Percentiles rank a stretch among this genome's conserved stretches.
phyloP scores from a whole-genome alignment of 1,284 basidiomycete species.

The Rhodotorula sp. region DNA sequence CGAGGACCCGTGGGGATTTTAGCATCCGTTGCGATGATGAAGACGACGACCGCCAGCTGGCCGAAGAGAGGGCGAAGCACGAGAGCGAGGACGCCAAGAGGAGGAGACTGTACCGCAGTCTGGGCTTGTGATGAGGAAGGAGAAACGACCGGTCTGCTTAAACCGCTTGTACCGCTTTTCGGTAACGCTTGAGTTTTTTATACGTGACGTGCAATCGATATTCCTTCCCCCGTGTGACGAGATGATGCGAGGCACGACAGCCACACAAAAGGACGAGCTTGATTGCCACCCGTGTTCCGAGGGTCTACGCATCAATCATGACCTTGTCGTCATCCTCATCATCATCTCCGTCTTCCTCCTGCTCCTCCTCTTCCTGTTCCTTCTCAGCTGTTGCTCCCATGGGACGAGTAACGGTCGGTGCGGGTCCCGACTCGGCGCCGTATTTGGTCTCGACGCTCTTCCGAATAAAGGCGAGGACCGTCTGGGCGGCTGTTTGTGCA shows the following conservation, averaged over 20 bases:
- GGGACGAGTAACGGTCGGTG: not conserved
- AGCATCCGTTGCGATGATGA: too few relatives aligned
- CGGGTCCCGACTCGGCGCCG: conserved; percentile 9
- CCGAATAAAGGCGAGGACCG: conserved; percentile 40
- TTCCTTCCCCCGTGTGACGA: too few relatives aligned
- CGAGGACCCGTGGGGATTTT: too few relatives aligned
- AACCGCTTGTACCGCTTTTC: too few relatives aligned
- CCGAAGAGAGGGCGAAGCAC: not conserved
- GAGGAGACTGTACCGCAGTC: conserved; percentile 10
- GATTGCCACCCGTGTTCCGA: not conserved
- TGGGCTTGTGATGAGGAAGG: not conserved
- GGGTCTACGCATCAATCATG: conserved; percentile 13
- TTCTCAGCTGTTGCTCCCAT: not conserved
- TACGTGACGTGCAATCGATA: too few relatives aligned
- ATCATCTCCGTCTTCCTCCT: not conserved
- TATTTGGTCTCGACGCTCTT: conserved; percentile 36
- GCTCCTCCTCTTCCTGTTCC: not conserved
- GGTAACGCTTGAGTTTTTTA: too few relatives aligned
- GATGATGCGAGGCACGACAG: too few relatives aligned
- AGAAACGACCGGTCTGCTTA: too few relatives aligned
- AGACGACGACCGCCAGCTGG: not conserved
- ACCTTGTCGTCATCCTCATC: conserved; percentile 11
- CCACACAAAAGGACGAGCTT: not conserved
- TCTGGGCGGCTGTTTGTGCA: conserved; percentile 28
- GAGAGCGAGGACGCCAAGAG: conserved; percentile 14